Conservation (phyloP, 495 filamentous ascomycete species). For the Penicillium arizonense region DNA sequence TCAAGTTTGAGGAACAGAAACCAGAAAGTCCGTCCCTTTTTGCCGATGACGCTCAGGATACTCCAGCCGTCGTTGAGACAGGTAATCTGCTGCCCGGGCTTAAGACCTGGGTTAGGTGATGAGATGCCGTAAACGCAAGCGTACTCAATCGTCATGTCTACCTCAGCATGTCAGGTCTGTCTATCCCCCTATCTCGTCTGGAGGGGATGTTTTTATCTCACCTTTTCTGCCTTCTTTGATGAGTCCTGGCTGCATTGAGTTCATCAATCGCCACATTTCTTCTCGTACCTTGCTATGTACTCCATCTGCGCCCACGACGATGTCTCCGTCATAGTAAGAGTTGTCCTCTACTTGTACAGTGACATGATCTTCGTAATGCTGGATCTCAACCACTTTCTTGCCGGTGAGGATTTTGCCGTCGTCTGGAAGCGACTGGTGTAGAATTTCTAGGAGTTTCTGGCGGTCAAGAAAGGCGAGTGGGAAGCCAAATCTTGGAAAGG, state of each 20-base stretch:
- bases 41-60: not conserved
- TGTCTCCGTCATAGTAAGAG: slow-evolving; percentile 8
- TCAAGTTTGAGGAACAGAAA: not conserved
- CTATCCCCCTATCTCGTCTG: too few species aligned
- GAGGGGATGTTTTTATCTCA: not conserved
- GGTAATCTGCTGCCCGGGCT: not conserved
- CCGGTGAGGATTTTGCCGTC: too few species aligned
- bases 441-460: too few species aligned
- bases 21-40: not conserved
- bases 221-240: too few species aligned
- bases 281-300: slow-evolving; percentile 39
- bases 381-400: too few species aligned
- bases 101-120: not conserved
- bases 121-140: not conserved
- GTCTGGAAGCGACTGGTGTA: too few species aligned
- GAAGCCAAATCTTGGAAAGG: too few species aligned
- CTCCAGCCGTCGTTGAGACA: not conserved
- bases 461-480: too few species aligned
- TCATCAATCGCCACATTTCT: slow-evolving; percentile 30
- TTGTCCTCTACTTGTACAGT: too few species aligned
- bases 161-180: too few species aligned
- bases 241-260: too few species aligned
- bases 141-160: not conserved
- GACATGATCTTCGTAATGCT: too few species aligned
- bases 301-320: slow-evolving; percentile 50